Base-by-base conservation (phyloP, 1,139 yeast species). In the Yamadazyma atmosphaerica region DNA sequence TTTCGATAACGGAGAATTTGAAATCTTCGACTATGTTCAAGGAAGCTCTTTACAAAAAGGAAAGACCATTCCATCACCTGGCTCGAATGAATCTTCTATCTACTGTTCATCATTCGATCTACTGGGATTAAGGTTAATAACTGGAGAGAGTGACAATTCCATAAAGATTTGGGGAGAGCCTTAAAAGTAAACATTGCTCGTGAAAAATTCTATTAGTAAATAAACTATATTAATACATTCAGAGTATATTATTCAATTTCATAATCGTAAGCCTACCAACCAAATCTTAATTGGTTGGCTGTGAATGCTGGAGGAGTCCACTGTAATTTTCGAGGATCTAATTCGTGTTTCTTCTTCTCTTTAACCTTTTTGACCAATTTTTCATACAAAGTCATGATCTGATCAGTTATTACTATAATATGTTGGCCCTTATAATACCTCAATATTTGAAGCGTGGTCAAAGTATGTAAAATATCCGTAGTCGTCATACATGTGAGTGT, bases 221-320 rank as follows among this genome's bases (percentile, higher is more conserved):
- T 34, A 34, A 19, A 19, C 31, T 19, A 31, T 21, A 18, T 31
- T n/a, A 14, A 32, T 22, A 22, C 22, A 32, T 19, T 6, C 22
- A 19, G 9, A 19, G 9, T 19, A 19, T 14, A 32, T 23, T 22
- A 13, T 15, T 6, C 4, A 17, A 22, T 6, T n/a, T 22, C 34
- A 32, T 32, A 13, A 32, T 32, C 34, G 27, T 24, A 6, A 26
- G 29, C 31, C 48, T 65, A 90, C 96, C 97, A 90, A 2, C 97
- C 98, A 63, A 92, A 92, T 51, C 98, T 74, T 54, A 92, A 68
- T 68, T 92, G 98, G 40, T 95, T 90, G 15, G 98, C 96, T 1
- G 97, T 90, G 59, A 92, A 92, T 16, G 86, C 83, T 0, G 99
- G 99, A 4, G 98, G 98, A 46, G 86, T 86, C 99, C 99, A 92